Conservation (phyloP, 805 yeast species). For the Wickerhamomyces sydowiorum region DNA sequence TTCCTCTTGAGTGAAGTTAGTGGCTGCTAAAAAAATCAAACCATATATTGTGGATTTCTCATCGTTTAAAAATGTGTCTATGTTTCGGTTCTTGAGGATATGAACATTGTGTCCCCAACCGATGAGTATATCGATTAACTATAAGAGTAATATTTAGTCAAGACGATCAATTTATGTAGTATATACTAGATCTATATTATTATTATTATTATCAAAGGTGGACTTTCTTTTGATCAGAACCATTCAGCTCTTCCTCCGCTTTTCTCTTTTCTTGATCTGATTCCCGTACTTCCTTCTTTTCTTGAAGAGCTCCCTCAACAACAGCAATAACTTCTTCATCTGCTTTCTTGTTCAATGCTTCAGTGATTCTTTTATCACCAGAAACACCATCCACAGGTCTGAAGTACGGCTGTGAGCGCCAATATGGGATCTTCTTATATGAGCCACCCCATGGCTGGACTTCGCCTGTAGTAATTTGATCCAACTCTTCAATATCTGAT, state of each 20-base stretch:
- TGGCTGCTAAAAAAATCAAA: background rate
- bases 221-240: background rate
- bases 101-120: too few relatives aligned
- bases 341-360: conserved; percentile 19
- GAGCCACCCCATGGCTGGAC: conserved; percentile 70
- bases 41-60: background rate
- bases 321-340: background rate
- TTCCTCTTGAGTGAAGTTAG: too few relatives aligned
- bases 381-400: conserved; percentile 79
- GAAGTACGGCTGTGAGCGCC: conserved; percentile 97
- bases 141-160: too few relatives aligned
- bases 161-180: too few relatives aligned
- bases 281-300: background rate
- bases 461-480: conserved; percentile 49
- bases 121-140: too few relatives aligned
- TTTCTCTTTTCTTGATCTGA: conserved; percentile 14
- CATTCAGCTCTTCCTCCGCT: conserved; percentile 6
- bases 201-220: too few relatives aligned
- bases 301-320: background rate
- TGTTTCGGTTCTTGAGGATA: too few relatives aligned
- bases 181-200: too few relatives aligned
- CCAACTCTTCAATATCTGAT: conserved; percentile 49
- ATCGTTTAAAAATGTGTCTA: too few relatives aligned
- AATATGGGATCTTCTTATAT: conserved; percentile 80
- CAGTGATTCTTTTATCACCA: conserved; percentile 36